Evolutionary conservation across 345 rosid species (phyloP), one percentile per base, ranked within the genome.

Genomic region (Eucalyptus melliodora): DNA sequence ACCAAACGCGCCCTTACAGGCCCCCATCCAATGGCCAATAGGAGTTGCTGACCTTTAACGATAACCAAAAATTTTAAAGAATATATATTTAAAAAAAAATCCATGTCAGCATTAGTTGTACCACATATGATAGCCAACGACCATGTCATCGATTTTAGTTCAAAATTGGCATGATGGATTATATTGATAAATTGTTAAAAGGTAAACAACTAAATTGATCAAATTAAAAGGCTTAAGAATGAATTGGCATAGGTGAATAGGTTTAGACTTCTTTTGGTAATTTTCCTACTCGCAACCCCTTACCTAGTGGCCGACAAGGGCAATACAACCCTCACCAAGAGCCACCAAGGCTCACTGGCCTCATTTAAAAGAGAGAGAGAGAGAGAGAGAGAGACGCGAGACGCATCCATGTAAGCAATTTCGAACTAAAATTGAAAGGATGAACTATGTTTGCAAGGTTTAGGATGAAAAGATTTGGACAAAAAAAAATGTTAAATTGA

Each of bases 71-170:
- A 19, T 0, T 3, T 19, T 8, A 7, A 53, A 53, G 59, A 53
- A 19, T 53, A 19, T 53, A 53, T 53, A 19, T 56, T 56, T 50
- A 0, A 13, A 23, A 55, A 55, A 56, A 56, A 23, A 1, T 23
- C 5, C 12, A 56, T 21, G 12, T 55, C 2, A 4, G 0, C 11
- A 23, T 56, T 24, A 21, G 27, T 0, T 23, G 1, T 56, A 21
- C 11, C 62, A 56, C 6, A 23, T 56, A 23, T 21, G 27, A 56
- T 55, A 5, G 17, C 60, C 6, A 17, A 56, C 26, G 3, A 23
- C 27, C 62, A 24, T 24, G 27, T 56, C 27, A 56, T 56, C 62
- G 5, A 56, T 56, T 56, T 56, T 2, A 9, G 2, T 9, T 56
- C 62, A 24, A 56, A 56, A 56, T 56, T 56, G 30, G 62, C 62